These are phyloP conservation scores for Powellomyces hirtus DNA, from an alignment of 192 early-diverging fungal genomes.

Conservation along the genomic window DNA sequence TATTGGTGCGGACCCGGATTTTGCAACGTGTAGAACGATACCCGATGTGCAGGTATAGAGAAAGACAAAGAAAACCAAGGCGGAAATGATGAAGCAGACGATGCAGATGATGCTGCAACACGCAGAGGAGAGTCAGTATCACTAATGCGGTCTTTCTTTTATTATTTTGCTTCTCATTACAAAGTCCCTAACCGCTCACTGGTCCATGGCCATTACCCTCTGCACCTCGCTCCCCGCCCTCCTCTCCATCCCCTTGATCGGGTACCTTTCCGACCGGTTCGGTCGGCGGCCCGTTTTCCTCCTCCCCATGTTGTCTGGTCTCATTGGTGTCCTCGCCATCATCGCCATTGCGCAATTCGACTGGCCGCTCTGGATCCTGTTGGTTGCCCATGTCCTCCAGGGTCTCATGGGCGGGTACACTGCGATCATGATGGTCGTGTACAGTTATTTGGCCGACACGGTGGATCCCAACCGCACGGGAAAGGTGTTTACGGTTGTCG, in stretches of 20 bases:
- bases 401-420: constrained; percentile 38
- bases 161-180: neutral
- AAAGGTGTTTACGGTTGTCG: constrained; percentile 32
- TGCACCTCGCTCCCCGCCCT: constrained; percentile 34
- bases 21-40: constrained; percentile 13
- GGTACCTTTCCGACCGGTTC: constrained; percentile 34
- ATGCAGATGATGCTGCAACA: too few relatives aligned
- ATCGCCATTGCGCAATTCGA: constrained; percentile 29
- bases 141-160: neutral
- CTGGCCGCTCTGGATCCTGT: constrained; percentile 37
- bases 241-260: constrained; percentile 34
- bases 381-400: constrained; percentile 28
- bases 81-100: too few relatives aligned
- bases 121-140: too few relatives aligned
- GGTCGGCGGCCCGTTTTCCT: constrained; percentile 39
- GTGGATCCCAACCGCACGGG: constrained; percentile 17
- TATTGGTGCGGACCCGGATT: neutral
- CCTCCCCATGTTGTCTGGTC: constrained; percentile 25
- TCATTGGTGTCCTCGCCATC: constrained; percentile 26
- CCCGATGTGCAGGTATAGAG: constrained; percentile 22
- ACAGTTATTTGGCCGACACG: constrained; percentile 43
- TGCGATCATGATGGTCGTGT: constrained; percentile 18
- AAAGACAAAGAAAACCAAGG: too few relatives aligned
- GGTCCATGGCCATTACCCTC: constrained; percentile 34
- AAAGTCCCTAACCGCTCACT: constrained; percentile 29